A percentile compares a stretch with the other conserved stretches of the same genome.
Conservation (phyloP, 306 rosid genomes). For the Parietaria judaica region DNA sequence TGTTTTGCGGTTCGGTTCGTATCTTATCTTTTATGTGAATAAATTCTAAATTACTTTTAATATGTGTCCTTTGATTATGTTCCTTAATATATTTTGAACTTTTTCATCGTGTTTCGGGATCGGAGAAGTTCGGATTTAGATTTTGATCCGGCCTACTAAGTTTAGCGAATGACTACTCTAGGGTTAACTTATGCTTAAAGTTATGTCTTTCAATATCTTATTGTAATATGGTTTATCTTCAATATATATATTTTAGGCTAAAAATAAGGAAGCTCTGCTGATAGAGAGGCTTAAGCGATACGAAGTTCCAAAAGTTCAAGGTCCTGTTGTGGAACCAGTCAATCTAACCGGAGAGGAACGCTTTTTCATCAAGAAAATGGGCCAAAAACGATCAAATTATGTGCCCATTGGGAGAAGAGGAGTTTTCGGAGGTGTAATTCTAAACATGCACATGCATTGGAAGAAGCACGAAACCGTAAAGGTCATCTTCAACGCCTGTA, state of each 20-base stretch:
- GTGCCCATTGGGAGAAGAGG: constrained; percentile 89
- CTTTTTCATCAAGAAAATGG: constrained; percentile 81
- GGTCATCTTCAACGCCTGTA: constrained; percentile 76
- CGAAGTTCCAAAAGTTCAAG: constrained; percentile 68
- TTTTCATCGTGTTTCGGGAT: no score
- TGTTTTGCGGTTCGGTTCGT: no score
- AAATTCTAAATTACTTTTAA: no score
- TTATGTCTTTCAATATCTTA: no score
- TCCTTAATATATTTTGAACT: no score
- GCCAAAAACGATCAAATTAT: constrained; percentile 85
- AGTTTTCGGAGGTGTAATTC: constrained; percentile 86
- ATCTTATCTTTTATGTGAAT: no score
- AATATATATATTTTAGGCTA: constrained; percentile 50
- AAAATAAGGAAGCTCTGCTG: constrained; percentile 69
- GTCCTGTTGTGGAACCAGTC: constrained; percentile 68
- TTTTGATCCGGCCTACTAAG: no score
- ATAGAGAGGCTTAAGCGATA: constrained; percentile 75
- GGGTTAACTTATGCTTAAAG: no score
- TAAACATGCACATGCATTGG: constrained; percentile 99
- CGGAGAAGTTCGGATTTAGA: no score
- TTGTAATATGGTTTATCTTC: background rate
- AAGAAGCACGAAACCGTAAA: constrained; percentile 91
- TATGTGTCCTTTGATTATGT: no score
- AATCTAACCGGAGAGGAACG: constrained; percentile 78
- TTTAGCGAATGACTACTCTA: no score